Conservation (phyloP, 768 basidiomycete genomes). For the Naganishia onofrii region DNA sequence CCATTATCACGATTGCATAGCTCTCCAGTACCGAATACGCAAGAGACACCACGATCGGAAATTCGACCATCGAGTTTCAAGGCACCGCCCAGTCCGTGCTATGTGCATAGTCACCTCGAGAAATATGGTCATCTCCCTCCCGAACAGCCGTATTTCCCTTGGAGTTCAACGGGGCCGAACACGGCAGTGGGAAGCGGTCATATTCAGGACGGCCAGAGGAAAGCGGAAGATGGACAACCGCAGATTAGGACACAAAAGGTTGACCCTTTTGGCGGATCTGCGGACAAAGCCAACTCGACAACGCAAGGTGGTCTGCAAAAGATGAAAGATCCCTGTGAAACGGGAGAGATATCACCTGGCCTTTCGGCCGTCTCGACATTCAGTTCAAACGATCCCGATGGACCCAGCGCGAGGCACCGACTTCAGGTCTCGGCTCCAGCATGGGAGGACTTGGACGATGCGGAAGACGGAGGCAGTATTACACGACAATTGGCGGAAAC, state of each 20-base stretch:
- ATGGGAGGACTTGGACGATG: constrained; percentile 55
- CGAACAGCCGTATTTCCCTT: constrained; percentile 51
- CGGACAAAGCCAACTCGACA: background rate
- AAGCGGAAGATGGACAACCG: background rate
- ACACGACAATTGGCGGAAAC: constrained; percentile 94
- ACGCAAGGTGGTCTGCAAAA: constrained; percentile 10
- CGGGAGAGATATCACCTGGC: constrained; percentile 8
- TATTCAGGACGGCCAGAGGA: background rate
- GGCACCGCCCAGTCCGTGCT: constrained; percentile 62
- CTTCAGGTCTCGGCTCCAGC: constrained; percentile 35
- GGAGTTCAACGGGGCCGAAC: background rate
- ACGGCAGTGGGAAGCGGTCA: background rate
- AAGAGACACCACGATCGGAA: background rate
- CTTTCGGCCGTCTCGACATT: constrained; percentile 30
- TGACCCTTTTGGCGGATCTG: background rate
- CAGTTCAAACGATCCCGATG: constrained; percentile 24
- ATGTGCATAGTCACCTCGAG: constrained; percentile 88
- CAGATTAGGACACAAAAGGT: constrained; percentile 6
- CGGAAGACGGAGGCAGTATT: constrained; percentile 70
- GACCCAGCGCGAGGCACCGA: constrained; percentile 40
- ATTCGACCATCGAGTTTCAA: background rate
- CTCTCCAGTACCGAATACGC: constrained; percentile 18
- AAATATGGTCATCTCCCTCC: constrained; percentile 67
- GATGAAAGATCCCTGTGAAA: constrained; percentile 5
- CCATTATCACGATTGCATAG: constrained; percentile 26